Conservation (phyloP, 306 rosid genomes). For the Castanea sativa region DNA sequence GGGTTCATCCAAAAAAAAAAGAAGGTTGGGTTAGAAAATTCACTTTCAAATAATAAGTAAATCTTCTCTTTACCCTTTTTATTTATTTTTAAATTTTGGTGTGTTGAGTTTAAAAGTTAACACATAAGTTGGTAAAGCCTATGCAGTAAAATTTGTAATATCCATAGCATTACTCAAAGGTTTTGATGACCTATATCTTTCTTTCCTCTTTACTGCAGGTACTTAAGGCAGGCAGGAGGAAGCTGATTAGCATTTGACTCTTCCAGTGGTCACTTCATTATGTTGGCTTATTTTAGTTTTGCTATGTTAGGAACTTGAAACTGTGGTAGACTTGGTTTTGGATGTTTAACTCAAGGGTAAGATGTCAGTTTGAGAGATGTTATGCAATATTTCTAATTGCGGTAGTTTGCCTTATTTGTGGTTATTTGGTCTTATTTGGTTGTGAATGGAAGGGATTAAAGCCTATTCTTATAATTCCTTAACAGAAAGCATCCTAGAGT, state of each 20-base stretch:
- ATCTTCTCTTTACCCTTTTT: too few relatives aligned
- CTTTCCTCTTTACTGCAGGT: slow-evolving; percentile 29
- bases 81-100: too few relatives aligned
- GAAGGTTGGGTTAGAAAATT: background rate
- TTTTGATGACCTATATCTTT: background rate
- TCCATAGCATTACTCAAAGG: background rate
- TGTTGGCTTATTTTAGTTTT: slow-evolving; percentile 22
- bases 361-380: slow-evolving; percentile 16
- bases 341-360: slow-evolving; percentile 10
- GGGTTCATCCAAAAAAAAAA: too few relatives aligned
- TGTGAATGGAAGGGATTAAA: background rate
- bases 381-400: slow-evolving; percentile 10
- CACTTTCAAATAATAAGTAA: background rate
- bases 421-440: background rate
- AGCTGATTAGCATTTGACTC: slow-evolving; percentile 34
- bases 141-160: too few relatives aligned
- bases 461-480: background rate
- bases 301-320: slow-evolving; percentile 18
- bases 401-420: background rate
- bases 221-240: slow-evolving; percentile 28
- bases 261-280: slow-evolving; percentile 21
- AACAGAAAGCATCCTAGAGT: background rate
- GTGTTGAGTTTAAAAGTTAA: too few relatives aligned
- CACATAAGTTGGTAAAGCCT: too few relatives aligned
- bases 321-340: slow-evolving; percentile 18